phyloP scores from a whole-genome alignment of 768 basidiomycete species.

The Boletus huronensis region DNA sequence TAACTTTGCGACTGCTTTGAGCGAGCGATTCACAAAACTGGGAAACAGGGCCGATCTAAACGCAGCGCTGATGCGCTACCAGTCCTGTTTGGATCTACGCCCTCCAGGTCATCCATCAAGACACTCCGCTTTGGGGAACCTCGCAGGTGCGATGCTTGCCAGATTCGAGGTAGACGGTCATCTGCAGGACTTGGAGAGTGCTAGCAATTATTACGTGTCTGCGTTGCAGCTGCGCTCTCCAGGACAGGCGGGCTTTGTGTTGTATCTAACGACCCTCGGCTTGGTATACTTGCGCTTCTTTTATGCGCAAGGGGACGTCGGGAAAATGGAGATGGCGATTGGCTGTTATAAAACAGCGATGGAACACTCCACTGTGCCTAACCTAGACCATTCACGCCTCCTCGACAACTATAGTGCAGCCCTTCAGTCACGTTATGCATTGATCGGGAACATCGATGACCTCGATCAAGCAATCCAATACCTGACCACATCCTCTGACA shows the following conservation, averaged over 20 bases:
- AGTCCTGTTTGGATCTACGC: conserved; percentile 21
- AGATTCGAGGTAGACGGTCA: conserved; percentile 25
- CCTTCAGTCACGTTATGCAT: conserved; percentile 16
- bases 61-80: conserved; percentile 10
- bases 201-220: conserved; percentile 4
- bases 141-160: conserved; percentile 20
- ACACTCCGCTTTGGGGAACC: conserved; percentile 8
- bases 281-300: conserved; percentile 2
- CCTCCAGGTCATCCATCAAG: conserved; percentile 19
- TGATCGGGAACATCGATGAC: conserved; percentile 15
- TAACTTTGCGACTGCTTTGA: conserved; percentile 18
- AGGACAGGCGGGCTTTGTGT: conserved; percentile 9
- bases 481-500: conserved; percentile 15
- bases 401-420: conserved; percentile 19
- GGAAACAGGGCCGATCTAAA: conserved; percentile 20
- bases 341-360: conserved; percentile 14
- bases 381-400: conserved; percentile 16
- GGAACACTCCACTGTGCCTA: conserved; percentile 10
- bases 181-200: conserved; percentile 23
- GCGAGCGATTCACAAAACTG: conserved; percentile 12
- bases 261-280: conserved; percentile 13
- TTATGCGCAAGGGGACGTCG: conserved; percentile 7
- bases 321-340: conserved; percentile 23
- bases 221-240: conserved; percentile 20
- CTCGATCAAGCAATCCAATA: conserved; percentile 24